A percentile compares a stretch with the other conserved stretches of the same genome.
phyloP scores from a whole-genome alignment of 371 early-diverging fungal species.

The Actinomucor elegans region DNA sequence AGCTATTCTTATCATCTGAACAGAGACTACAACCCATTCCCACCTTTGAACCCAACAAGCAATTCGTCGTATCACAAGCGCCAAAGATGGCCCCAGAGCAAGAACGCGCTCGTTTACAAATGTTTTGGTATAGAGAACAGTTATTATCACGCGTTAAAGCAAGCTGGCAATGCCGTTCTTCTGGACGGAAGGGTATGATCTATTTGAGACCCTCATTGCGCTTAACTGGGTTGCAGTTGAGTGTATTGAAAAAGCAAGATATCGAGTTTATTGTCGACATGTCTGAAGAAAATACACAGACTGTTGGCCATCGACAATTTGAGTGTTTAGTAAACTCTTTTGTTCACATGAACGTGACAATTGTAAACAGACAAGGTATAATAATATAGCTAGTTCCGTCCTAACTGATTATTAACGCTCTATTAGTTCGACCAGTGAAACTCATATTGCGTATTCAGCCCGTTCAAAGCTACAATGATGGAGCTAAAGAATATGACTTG shows the following conservation, averaged over 20 bases:
- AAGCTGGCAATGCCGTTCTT: constrained; percentile 50
- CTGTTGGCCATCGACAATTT: constrained; percentile 42
- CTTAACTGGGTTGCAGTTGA: constrained; percentile 54
- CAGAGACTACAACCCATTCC: constrained; percentile 66
- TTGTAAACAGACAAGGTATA: constrained; percentile 55
- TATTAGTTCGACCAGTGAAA: constrained; percentile 51
- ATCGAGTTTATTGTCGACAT: constrained; percentile 58
- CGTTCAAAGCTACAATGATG: constrained; percentile 66
- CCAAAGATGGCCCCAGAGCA: constrained; percentile 55
- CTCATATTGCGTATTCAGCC: constrained; percentile 64
- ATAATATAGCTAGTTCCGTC: neutral
- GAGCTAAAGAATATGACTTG: constrained; percentile 65
- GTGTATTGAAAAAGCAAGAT: constrained; percentile 61
- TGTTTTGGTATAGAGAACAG: constrained; percentile 82
- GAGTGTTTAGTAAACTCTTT: constrained; percentile 56
- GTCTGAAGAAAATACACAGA: constrained; percentile 17
- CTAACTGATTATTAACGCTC: neutral
- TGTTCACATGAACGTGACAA: constrained; percentile 56
- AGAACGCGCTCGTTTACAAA: constrained; percentile 60
- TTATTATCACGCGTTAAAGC: constrained; percentile 59
- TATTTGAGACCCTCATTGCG: constrained; percentile 55
- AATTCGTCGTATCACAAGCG: constrained; percentile 74
- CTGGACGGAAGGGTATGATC: constrained; percentile 56
- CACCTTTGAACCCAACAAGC: constrained; percentile 69
- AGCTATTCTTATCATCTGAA: constrained; percentile 58